These are phyloP conservation scores for Daldinia vernicosa DNA, from an alignment of 495 filamentous ascomycete species.

Conservation along the genomic window DNA sequence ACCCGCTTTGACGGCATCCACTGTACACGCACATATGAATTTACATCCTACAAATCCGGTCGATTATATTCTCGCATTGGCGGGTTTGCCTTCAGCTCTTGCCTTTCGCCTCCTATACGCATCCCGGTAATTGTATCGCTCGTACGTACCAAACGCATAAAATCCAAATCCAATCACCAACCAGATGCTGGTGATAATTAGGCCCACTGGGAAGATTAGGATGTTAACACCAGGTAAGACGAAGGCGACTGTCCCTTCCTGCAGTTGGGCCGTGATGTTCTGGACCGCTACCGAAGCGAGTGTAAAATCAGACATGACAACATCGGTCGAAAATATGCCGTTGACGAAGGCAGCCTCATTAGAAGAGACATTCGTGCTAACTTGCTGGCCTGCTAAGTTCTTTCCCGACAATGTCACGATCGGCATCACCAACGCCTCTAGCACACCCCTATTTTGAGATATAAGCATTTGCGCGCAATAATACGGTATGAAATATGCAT, in stretches of 20 bases:
- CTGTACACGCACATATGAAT: conserved; percentile 22
- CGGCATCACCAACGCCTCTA: conserved; percentile 70
- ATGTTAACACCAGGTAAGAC: conserved; percentile 72
- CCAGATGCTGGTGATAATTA: conserved; percentile 73
- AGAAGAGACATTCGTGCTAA: conserved; percentile 69
- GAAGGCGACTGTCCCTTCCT: conserved; percentile 61
- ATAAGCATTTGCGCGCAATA: conserved; percentile 45
- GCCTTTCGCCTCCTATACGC: conserved; percentile 65
- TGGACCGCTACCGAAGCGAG: conserved; percentile 54
- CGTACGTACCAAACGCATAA: conserved; percentile 69
- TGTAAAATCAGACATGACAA: conserved; percentile 53
- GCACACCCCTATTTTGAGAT: conserved; percentile 51
- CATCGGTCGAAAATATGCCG: conserved; percentile 68
- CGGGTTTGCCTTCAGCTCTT: conserved; percentile 47
- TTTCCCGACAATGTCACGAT: conserved; percentile 65
- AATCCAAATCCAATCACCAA: conserved; percentile 60
- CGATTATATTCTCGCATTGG: conserved; percentile 48
- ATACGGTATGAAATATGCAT: neutral
- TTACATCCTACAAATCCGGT: neutral
- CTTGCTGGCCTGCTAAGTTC: conserved; percentile 51
- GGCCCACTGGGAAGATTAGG: conserved; percentile 72
- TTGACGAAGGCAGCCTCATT: conserved; percentile 74
- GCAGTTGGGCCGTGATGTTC: conserved; percentile 43
- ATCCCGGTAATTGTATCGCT: conserved; percentile 70
- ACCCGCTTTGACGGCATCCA: conserved; percentile 10